These are phyloP conservation scores for Paracorniculantispora psalliotae DNA, from an alignment of 2,329 filamentous ascomycete species.

Conservation along the genomic window DNA sequence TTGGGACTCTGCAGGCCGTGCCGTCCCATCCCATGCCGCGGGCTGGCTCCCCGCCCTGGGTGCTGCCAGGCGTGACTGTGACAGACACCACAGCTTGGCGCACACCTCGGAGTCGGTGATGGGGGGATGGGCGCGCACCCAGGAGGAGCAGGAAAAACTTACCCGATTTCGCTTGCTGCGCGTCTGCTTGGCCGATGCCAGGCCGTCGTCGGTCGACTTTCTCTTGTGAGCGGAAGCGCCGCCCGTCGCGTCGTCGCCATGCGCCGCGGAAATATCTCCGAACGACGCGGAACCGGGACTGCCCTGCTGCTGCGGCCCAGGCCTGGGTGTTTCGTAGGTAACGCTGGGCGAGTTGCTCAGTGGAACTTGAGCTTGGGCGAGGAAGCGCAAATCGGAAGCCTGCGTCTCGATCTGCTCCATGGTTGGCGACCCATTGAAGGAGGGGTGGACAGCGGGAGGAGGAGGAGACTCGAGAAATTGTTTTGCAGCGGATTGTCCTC, in stretches of 20 bases:
- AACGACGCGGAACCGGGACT: constrained; percentile 35
- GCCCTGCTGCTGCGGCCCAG: constrained; percentile 22
- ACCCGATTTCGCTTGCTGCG: constrained; percentile 57
- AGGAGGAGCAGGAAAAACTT: constrained; percentile 24
- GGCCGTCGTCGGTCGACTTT: constrained; percentile 38
- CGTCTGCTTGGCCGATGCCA: constrained; percentile 41
- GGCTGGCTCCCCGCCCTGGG: background rate
- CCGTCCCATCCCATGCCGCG: background rate
- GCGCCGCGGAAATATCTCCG: constrained; percentile 48
- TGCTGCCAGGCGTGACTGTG: background rate
- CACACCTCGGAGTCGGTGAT: background rate
- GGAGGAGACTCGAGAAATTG: background rate
- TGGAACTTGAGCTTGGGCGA: constrained; percentile 36
- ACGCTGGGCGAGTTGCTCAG: constrained; percentile 26
- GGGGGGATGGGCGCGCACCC: background rate
- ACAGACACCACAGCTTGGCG: background rate
- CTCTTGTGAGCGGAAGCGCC: constrained; percentile 28
- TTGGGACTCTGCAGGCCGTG: background rate
- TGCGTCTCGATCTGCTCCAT: constrained; percentile 54
- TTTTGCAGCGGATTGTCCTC: background rate
- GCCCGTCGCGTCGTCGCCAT: constrained; percentile 17
- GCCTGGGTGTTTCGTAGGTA: constrained; percentile 28
- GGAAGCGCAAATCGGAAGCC: constrained; percentile 49
- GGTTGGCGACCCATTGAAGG: constrained; percentile 11
- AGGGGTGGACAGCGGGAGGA: too few species aligned